Base-by-base conservation (phyloP, 2,329 filamentous ascomycete species). In the Capronia coronata region DNA sequence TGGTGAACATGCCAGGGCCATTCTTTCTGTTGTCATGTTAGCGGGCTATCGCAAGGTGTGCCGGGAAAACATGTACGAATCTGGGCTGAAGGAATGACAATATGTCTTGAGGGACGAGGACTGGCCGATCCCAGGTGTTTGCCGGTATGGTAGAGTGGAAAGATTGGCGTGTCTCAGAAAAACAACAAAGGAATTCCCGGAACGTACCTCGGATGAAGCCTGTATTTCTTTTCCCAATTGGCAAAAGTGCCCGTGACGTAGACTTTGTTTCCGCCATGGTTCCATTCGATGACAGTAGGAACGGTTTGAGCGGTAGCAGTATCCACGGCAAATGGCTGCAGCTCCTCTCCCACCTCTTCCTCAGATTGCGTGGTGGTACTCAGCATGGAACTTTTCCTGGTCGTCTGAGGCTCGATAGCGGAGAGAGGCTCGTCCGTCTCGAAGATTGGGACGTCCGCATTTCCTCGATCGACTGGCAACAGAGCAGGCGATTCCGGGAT, bases 231-330 rank as follows among this genome's bases (percentile, higher is more conserved):
- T 69, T 94, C 89, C 93, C 93, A 98, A 66, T 91, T 87, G 61
- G 94, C 94, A 65, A 97, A 96, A 16, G 93, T 97, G n/a, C 58
- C 58, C 0, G 93, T 98, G 39, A 98, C 89, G 67, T 95, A 98
- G 57, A 97, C 82, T 68, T 90, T 94, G 50, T 94, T 86, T 51
- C 87, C 90, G 45, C 82, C 81, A 7, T 80, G 78, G 58, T 78
- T 79, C 93, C 93, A 98, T 68, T 94, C 86, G 51, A 98, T 81
- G 50, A 79, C 73, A 1, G 87, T 94, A 1, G 88, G 87, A 35
- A 97, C 86, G 6, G 86, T 86, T 32, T 86, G 84, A 55, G 83
- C 79, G 18, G 34, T 51, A 67, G 84, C 85, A 62, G 87, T 83
- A 19, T 58, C 53, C 27, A 86, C 80, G 16, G 71, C 66, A 51